phyloP scores from a whole-genome alignment of 768 basidiomycete genomes.

The Lentinus tigrinus region DNA sequence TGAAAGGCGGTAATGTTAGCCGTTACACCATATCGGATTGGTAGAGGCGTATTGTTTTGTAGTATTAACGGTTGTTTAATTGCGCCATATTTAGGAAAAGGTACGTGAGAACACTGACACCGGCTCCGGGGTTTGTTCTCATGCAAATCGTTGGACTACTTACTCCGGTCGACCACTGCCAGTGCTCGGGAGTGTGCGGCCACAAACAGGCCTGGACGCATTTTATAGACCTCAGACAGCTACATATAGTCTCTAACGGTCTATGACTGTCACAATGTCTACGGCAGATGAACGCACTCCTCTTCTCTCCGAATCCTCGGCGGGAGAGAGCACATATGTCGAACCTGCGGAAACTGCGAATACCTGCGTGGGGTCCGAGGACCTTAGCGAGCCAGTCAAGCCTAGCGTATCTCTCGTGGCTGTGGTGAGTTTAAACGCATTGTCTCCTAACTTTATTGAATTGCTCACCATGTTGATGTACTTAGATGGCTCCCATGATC shows the following conservation, averaged over 20 bases:
- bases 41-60: too few relatives aligned
- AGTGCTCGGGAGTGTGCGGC: too few relatives aligned
- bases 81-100: not conserved
- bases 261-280: too few relatives aligned
- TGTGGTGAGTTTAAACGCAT: constrained; percentile 5
- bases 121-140: too few relatives aligned
- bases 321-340: not conserved
- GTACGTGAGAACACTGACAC: too few relatives aligned
- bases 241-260: too few relatives aligned
- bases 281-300: not conserved
- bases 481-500: constrained; percentile 30
- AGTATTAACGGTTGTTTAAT: not conserved
- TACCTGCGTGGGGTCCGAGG: not conserved
- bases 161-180: too few relatives aligned
- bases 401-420: constrained; percentile 11
- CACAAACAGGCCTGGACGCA: too few relatives aligned
- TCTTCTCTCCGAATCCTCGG: not conserved
- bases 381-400: not conserved
- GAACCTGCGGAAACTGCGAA: not conserved
- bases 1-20: constrained; percentile 30
- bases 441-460: not conserved
- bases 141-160: too few relatives aligned
- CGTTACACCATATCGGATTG: constrained; percentile 28
- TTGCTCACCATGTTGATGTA: not conserved
- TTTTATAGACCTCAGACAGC: too few relatives aligned